Percentiles rank a stretch among this genome's conserved stretches.
These are phyloP conservation scores for Oxytropis ochrocephala DNA, from an alignment of 306 rosid genomes.

Conservation along the genomic window DNA sequence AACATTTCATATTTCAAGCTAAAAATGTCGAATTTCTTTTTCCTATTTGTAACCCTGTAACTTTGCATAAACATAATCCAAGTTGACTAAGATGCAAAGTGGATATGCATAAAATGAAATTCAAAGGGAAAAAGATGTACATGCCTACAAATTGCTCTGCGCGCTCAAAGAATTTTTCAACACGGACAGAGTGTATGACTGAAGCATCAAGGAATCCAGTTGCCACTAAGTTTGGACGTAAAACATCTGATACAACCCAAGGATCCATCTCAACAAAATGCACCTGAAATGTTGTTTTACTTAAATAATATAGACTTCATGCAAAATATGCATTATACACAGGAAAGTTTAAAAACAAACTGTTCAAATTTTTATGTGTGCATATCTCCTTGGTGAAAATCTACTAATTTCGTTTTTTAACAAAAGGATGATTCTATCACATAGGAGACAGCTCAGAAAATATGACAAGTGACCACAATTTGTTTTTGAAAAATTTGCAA, in stretches of 20 bases:
- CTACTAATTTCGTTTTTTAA: neutral
- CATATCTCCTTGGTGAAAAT: neutral
- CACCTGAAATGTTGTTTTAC: conserved; percentile 39
- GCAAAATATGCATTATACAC: neutral
- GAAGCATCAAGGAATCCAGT: conserved; percentile 84
- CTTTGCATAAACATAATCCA: neutral
- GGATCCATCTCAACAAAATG: conserved; percentile 99
- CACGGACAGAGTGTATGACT: conserved; percentile 69
- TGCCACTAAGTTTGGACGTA: conserved; percentile 73
- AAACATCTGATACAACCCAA: conserved; percentile 85
- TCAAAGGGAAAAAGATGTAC: conserved; percentile 11
- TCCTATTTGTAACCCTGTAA: neutral
- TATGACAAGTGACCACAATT: neutral
- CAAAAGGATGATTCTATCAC: conserved; percentile 5
- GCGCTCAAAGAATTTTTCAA: conserved; percentile 77
- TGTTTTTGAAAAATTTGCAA: neutral
- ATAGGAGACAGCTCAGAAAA: neutral
- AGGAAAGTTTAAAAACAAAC: neutral
- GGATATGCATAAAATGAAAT: conserved; percentile 10
- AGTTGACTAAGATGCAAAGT: neutral
- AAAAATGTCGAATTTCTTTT: neutral
- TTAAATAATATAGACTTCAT: neutral
- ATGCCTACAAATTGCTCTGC: conserved; percentile 67
- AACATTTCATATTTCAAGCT: neutral
- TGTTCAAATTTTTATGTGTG: neutral